Base-by-base conservation (phyloP, 176 grass and related monocot species). In the Alloteropsis semialata region DNA sequence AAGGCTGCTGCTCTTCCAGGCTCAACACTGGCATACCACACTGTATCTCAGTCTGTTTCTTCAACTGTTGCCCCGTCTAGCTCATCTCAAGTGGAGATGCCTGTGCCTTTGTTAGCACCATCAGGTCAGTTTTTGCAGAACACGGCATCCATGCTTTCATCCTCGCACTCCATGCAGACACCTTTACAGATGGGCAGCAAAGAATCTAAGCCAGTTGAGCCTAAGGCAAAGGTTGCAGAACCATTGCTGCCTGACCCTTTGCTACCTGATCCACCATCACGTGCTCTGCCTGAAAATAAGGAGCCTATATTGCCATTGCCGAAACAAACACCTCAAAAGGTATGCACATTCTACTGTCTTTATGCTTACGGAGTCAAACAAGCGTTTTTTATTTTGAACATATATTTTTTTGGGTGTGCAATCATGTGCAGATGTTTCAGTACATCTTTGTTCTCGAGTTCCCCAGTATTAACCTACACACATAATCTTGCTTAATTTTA, bases 271-370 rank as follows among this genome's bases (percentile, higher is more conserved):
- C 94, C 83, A 43, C 80, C 74, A 28, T 32, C 72, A 62, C 72
- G 30, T 61, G 76, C 86, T 62, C 29, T 85, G 39, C 74, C 76
- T 67, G 94, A 96, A 82, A 72, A 80, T 65, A 93, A 82, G 64
- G 90, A 91, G 43, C 91, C 94, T 33, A 94, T 93, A 87, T 70
- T 97, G n/a, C 94, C 94, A 80, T 85, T 91, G 57, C 94, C 94
- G 5, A 89, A 85, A 77, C 84, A 90, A 38, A 69, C 72, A 72
- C 56, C 74, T 65, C 94, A 91, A 49, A 89, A 79, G 91, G 91
- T 93, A 82, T 76, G 36, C 19, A 2, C 60, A 51, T 71, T 75
- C 55, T 30, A 10, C 33, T 78, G 38, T 45, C 10, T 77, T 69
- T 37, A 3, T 68, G 56, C 45, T 67, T 76, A 17, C 14, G 27